Evolutionary conservation across 2,329 filamentous ascomycete genomes (phyloP), one percentile per base, ranked within the genome.

Genomic region (Ophiostoma ips): DNA sequence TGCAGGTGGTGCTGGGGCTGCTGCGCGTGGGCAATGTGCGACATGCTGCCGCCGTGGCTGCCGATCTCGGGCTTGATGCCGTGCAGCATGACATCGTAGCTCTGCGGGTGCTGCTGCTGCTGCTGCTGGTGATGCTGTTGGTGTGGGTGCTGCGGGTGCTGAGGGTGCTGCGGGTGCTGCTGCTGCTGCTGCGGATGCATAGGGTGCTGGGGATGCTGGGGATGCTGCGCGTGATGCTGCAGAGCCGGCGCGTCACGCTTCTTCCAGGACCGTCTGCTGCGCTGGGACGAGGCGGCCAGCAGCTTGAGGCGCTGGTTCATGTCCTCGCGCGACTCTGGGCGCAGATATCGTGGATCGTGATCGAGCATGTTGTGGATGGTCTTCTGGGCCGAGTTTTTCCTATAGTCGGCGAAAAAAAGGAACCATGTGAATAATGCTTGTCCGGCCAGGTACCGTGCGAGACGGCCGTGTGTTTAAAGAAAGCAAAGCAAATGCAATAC

Each of bases 351-450:
- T 30, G 75, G 73, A 35, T 80, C 73, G 53, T 79, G 76, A 55
- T 77, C 75, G 31, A 79, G 68, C 53, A 77, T 69, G 8, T 66
- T 64, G 49, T 73, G 72, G 55, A 79, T 69, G 19, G 72, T 76
- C 63, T 79, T 79, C 58, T 76, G 75, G 33, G 72, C 75, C 28
- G 76, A 77, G 56, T 78, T 75, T 56, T 71, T 71, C 35, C 74
- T 53, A 28, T 33, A 30, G 21, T 43, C 40, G 40, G n/a, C 15
- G 38, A n/a, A n/a, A n/a, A n/a, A n/a, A n/a, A n/a, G 11, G 33
- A 13, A 13, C 21, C 9, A 15, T 41, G 38, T 41, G 38, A 41
- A 41, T 41, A 41, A n/a, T n/a, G n/a, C 28, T 6, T 41, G 38
- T 46, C 15, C n/a, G 34, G 13, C 30, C n/a, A n/a, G n/a, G n/a